Evolutionary conservation across 352 stramenopile genomes (phyloP).

Genomic region (Plasmopara halstedii): DNA sequence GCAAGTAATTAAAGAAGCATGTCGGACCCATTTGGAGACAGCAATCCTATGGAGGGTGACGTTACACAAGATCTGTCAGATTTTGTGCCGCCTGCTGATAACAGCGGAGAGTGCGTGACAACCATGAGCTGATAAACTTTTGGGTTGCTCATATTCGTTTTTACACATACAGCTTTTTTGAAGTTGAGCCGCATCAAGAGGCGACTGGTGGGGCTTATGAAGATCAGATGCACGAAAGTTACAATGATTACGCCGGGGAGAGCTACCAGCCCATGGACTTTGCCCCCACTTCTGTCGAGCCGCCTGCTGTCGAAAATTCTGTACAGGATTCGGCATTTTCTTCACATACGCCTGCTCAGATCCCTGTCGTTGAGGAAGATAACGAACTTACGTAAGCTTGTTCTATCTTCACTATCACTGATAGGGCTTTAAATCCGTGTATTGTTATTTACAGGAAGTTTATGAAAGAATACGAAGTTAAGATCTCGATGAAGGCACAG

Average conservation of each 20-base stretch:
- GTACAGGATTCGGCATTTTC: conserved; percentile 5
- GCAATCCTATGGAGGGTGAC: conserved; percentile 19
- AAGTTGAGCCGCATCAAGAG: conserved; percentile 40
- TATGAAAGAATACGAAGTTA: conserved; percentile 60
- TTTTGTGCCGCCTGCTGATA: conserved; percentile 49
- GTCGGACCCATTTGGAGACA: conserved; percentile 55
- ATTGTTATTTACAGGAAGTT: conserved; percentile 43
- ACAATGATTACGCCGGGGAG: conserved; percentile 11
- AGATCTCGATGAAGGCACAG: conserved; percentile 54
- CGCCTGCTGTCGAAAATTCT: conserved; percentile 14
- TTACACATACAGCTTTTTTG: conserved; percentile 41
- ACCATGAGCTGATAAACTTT: background rate
- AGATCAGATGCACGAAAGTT: conserved; percentile 9
- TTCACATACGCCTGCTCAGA: conserved; percentile 23
- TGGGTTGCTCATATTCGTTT: background rate
- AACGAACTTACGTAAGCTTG: conserved; percentile 65
- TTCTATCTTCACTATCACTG: background rate
- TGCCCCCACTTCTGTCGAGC: conserved; percentile 3
- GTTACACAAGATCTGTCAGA: conserved; percentile 36
- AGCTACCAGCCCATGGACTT: conserved; percentile 23
- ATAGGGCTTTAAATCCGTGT: background rate
- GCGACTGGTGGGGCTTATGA: conserved; percentile 7
- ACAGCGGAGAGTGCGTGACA: conserved; percentile 34
- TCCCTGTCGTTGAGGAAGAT: conserved; percentile 51
- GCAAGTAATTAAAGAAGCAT: conserved; percentile 24